phyloP scores from a whole-genome alignment of 495 filamentous ascomycete species.

The Parathielavia hyrcaniae region DNA sequence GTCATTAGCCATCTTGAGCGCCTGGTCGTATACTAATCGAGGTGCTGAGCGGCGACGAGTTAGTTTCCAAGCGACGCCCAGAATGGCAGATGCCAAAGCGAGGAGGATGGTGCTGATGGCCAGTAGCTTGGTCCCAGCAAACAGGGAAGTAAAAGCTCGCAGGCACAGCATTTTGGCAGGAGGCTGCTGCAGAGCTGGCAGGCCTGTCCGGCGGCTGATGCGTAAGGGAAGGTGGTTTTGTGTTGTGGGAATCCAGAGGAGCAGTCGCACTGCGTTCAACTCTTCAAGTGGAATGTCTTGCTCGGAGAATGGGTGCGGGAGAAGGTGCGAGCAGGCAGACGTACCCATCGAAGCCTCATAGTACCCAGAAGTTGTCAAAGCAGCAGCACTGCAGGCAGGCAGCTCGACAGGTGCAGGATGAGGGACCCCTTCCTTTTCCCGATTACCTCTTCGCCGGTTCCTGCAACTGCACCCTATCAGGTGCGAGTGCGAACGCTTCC shows the following conservation, averaged over 20 bases:
- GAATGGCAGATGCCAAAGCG: neutral
- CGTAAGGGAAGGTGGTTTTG: neutral
- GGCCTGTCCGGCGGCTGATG: neutral
- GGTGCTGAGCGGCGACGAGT: conserved; percentile 11
- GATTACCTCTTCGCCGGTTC: neutral
- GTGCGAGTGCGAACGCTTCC: neutral
- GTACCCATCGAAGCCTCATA: conserved; percentile 26
- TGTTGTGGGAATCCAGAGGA: neutral
- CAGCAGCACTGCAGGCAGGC: neutral
- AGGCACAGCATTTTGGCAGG: neutral
- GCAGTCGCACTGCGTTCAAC: neutral
- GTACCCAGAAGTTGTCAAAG: conserved; percentile 14
- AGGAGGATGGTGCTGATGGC: conserved; percentile 6
- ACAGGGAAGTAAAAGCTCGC: neutral
- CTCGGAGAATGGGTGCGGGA: neutral
- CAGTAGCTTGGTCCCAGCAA: neutral
- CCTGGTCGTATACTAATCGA: conserved; percentile 21
- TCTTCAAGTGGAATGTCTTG: neutral
- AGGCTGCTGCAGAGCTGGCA: neutral
- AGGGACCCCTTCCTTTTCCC: conserved; percentile 8
- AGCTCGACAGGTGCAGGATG: neutral
- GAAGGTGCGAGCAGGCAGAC: conserved; percentile 12
- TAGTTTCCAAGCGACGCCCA: conserved; percentile 18
- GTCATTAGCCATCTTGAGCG: conserved; percentile 57
- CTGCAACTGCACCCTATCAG: conserved; percentile 5